Base-by-base conservation (phyloP, 306 rosid genomes). In the Betula pendula region DNA sequence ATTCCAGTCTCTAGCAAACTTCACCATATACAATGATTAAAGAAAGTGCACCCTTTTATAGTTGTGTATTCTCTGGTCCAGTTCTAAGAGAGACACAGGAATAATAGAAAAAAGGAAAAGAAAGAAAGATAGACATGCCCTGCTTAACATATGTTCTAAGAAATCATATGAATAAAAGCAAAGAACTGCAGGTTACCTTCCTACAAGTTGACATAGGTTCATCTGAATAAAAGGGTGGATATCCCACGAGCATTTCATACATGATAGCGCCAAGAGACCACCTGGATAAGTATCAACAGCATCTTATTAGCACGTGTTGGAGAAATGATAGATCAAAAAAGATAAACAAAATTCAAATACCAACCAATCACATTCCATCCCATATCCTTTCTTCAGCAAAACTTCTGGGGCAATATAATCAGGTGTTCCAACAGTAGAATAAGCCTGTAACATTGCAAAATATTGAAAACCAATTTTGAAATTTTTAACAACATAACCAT, bases 241-340 rank as follows among this genome's bases (percentile, higher is more conserved):
- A 96, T 33, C 99, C 99, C 73, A 96, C 99, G 20, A 96, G 92
- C 99, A 96, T 96, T 89, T 96, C 99, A 80, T 91, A 96, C 99
- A 96, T 96, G 74, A 96, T 91, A 68, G 98, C 99, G 58, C 99
- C 99, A 62, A 96, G 86, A 49, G 99, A 96, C 99, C 99, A 96
- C 99, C 99, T 96, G 75, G 51, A 77, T 55, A 52, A 71, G 75
- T 75, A 87, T 81, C 38, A 80, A 51, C 55, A 79, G 62, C 77
- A 76, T 79, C 66, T 68, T 75, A 86, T 79, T 70, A 43, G 77
- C 53, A 77, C 44, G 77, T 22, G 77, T 50, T 52, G 59, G 49
- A 48, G 58, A 75, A 79, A 73, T 70, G 81, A 42, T 40, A 22
- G 70, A 4, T 60, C 65, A 73, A 53, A 66, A 52, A 29, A 24